phyloP scores from a whole-genome alignment of 1,139 yeast species.

The Taphrina deformans region DNA sequence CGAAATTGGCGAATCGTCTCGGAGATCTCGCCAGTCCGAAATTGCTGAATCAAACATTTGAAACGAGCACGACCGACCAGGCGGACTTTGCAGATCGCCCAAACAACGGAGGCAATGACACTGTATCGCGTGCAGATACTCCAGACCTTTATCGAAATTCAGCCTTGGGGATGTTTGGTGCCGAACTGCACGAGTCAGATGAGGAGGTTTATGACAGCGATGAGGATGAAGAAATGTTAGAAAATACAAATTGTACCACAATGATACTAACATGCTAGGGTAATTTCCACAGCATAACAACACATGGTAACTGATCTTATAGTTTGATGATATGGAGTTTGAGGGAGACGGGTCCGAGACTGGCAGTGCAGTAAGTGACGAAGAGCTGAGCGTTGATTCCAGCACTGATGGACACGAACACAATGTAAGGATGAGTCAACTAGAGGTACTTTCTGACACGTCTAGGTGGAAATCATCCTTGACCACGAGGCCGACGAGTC shows the following conservation, averaged over 20 bases:
- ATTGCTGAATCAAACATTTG: conserved; percentile 7
- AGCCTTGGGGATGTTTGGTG: conserved; percentile 78
- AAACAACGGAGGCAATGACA: conserved; percentile 54
- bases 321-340: conserved; percentile 39
- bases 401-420: conserved; percentile 40
- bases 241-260: background rate
- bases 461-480: conserved; percentile 42
- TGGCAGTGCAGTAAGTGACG: conserved; percentile 41
- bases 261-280: conserved; percentile 36
- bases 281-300: no score
- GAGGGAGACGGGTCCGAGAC: conserved; percentile 40
- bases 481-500: conserved; percentile 43
- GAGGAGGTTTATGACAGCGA: conserved; percentile 42
- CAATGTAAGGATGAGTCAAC: background rate
- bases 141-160: conserved; percentile 85
- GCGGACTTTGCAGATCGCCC: conserved; percentile 35
- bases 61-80: conserved; percentile 38
- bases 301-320: conserved; percentile 24
- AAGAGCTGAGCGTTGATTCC: conserved; percentile 45
- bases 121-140: conserved; percentile 64
- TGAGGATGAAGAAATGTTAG: conserved; percentile 40
- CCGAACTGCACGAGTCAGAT: conserved; percentile 58
- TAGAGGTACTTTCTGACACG: background rate
- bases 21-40: conserved; percentile 53
- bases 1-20: conserved; percentile 49